A percentile compares a stretch with the other conserved stretches of the same genome.
Conservation (phyloP, 495 filamentous ascomycete species). For the Aspergillus panamensis region DNA sequence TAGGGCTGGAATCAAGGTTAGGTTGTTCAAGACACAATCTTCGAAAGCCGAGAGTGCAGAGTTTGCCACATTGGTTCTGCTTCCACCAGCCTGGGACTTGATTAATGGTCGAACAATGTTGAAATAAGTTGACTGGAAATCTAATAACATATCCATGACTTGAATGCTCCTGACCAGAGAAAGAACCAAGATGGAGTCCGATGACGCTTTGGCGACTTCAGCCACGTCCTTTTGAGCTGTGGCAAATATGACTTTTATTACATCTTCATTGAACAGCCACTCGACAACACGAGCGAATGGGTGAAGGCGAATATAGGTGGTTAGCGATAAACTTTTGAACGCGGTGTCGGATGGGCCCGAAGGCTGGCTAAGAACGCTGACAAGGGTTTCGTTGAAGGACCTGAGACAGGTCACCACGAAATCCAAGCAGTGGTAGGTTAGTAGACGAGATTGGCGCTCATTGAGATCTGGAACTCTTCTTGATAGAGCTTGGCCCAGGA, state of each 20-base stretch:
- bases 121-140: constrained; percentile 86
- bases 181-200: constrained; percentile 71
- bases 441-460: constrained; percentile 57
- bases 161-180: constrained; percentile 71
- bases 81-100: constrained; percentile 49
- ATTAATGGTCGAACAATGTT: constrained; percentile 78
- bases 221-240: constrained; percentile 67
- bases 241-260: constrained; percentile 71
- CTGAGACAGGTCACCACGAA: constrained; percentile 71
- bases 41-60: constrained; percentile 79
- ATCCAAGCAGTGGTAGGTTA: constrained; percentile 73
- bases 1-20: constrained; percentile 70
- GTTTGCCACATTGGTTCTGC: constrained; percentile 57
- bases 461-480: constrained; percentile 55
- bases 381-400: constrained; percentile 88
- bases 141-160: constrained; percentile 74
- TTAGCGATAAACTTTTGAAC: constrained; percentile 65
- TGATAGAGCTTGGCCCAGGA: constrained; percentile 69
- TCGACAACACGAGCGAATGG: constrained; percentile 92
- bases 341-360: constrained; percentile 67
- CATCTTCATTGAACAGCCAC: constrained; percentile 93
- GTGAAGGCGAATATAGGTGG: constrained; percentile 77
- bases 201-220: constrained; percentile 60
- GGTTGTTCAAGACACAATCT: constrained; percentile 79
- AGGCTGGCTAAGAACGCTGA: constrained; percentile 73